These are phyloP conservation scores for Nigrograna mackinnonii DNA, from an alignment of 2,329 filamentous ascomycete genomes.

Conservation along the genomic window DNA sequence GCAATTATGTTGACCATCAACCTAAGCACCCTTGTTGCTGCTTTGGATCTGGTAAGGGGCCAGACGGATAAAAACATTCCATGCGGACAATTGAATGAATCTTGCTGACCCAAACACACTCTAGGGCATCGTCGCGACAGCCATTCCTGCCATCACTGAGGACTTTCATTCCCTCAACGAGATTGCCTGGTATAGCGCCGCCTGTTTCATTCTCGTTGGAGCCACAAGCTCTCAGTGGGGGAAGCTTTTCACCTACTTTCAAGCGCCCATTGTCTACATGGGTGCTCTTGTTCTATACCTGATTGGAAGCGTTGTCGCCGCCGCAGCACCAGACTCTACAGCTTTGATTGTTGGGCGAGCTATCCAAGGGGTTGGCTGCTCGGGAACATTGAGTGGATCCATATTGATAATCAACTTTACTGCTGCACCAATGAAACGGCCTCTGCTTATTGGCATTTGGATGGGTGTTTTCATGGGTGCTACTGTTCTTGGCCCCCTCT, in stretches of 20 bases:
- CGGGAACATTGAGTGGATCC: constrained; percentile 31
- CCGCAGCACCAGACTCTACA: constrained; percentile 31
- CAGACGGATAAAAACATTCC: constrained; percentile 1
- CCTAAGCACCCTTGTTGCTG: constrained; percentile 12
- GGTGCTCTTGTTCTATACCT: constrained; percentile 51
- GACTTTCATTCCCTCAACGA: constrained; percentile 27
- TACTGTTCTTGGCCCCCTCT: constrained; percentile 40
- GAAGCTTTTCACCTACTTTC: constrained; percentile 47
- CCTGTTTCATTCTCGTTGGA: constrained; percentile 41
- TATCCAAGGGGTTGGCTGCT: constrained; percentile 40
- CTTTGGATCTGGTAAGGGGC: constrained; percentile 7
- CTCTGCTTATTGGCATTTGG: constrained; percentile 39
- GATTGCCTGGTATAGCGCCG: constrained; percentile 29
- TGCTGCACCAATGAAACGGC: constrained; percentile 43
- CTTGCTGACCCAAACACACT: constrained; percentile 2
- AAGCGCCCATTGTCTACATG: constrained; percentile 41
- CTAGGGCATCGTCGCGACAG: constrained; percentile 23
- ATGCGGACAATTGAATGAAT: background rate
- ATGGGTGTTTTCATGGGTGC: constrained; percentile 35
- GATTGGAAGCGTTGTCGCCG: constrained; percentile 58
- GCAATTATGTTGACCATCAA: constrained; percentile 15
- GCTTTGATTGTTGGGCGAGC: constrained; percentile 44
- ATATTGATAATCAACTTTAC: constrained; percentile 46
- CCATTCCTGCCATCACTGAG: constrained; percentile 30
- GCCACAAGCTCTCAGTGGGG: constrained; percentile 38